These are phyloP conservation scores for Sporothrix sp. DNA, from an alignment of 2,329 filamentous ascomycete species.

Conservation along the genomic window DNA sequence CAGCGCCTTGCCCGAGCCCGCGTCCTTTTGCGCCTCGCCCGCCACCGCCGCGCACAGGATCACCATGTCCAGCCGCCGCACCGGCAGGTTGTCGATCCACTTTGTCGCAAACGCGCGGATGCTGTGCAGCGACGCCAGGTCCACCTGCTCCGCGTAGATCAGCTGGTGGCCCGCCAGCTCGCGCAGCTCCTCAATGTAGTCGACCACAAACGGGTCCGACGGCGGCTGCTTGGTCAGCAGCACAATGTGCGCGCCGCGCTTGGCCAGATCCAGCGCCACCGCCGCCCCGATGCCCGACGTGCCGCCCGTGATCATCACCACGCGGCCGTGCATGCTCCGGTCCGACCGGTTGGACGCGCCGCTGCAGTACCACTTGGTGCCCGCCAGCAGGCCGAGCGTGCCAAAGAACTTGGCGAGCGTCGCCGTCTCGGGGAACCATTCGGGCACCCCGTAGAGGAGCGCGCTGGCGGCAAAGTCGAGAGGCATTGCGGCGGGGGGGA, in stretches of 20 bases:
- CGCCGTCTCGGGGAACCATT: conserved; percentile 36
- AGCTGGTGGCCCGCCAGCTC: conserved; percentile 67
- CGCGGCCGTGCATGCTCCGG: conserved; percentile 82
- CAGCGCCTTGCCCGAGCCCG: background rate
- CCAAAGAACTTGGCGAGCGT: conserved; percentile 31
- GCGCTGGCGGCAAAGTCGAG: conserved; percentile 41
- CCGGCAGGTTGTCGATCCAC: conserved; percentile 94
- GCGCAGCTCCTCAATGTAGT: conserved; percentile 85
- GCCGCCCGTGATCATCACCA: conserved; percentile 87
- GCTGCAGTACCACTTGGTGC: conserved; percentile 64
- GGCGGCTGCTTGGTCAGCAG: conserved; percentile 76
- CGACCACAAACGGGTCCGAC: conserved; percentile 78
- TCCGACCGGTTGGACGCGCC: conserved; percentile 68
- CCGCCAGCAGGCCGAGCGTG: conserved; percentile 29
- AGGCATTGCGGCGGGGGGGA: conserved; percentile 32
- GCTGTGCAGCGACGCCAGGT: conserved; percentile 79
- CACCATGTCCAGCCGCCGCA: conserved; percentile 80
- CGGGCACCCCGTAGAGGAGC: conserved; percentile 39
- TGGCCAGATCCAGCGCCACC: conserved; percentile 63
- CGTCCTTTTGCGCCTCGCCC: conserved; percentile 35
- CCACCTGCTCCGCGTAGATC: conserved; percentile 91
- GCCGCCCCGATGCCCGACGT: conserved; percentile 85
- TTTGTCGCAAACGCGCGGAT: conserved; percentile 89
- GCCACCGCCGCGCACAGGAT: conserved; percentile 65
- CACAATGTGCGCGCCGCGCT: conserved; percentile 78